Base-by-base conservation (phyloP, 345 rosid genomes). In the Atalantia buxifolia region DNA sequence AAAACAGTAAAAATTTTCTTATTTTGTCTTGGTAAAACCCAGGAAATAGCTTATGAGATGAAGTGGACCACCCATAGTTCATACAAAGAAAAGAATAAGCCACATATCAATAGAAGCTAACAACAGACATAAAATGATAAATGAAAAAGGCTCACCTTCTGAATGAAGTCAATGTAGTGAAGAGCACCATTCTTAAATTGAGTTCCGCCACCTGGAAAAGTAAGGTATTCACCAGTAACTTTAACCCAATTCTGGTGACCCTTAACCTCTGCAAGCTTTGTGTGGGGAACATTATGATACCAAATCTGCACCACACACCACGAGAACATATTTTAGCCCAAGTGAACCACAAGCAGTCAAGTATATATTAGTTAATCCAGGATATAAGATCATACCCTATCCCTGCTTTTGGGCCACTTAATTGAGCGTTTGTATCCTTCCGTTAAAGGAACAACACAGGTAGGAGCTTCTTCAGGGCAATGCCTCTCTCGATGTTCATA, bases 401-500 rank as follows among this genome's bases (percentile, higher is more conserved):
- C 94, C 85, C 96, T 91, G 85, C 99, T 93, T 78, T 78, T 88
- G 73, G 99, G 99, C 99, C 98, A 93, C 82, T 85, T 87, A 72
- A 91, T 81, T 66, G 99, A 80, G 19, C 72, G 84, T 62, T 69
- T 91, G 77, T 93, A 95, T 60, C 97, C 99, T 77, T 88, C 87
- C 33, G 99, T 95, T 27, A 89, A 81, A 78, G 94, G 89, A 82
- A 93, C 97, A 81, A 95, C 88, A 83, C 98, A 95, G 38, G 84
- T 88, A 24, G 95, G 97, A 86, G 95, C 89, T 71, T 89, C 91
- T 48, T 81, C 88, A 31, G 98, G 98, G 72, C 99, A 95, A 83
- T 92, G 99, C 72, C 99, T 86, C 88, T 94, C 97, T 21, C 98
- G 87, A 81, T 94, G 99, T 84, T 96, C 95, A 80, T 87, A 96